Evolutionary conservation across 495 filamentous ascomycete species (phyloP).

Genomic region (Immersiella caudata): DNA sequence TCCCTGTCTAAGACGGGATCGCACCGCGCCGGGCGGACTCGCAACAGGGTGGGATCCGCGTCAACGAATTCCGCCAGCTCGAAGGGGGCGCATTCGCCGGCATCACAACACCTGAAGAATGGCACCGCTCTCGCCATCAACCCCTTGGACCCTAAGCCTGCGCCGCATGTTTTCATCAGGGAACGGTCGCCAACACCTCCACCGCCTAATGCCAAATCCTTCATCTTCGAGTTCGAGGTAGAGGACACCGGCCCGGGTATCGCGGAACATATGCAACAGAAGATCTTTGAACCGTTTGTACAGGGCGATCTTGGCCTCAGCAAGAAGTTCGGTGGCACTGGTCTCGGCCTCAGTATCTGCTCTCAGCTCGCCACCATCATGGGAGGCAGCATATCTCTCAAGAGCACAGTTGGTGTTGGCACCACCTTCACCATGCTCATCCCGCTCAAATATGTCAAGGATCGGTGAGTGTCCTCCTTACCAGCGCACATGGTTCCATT

Average conservation of each 20-base stretch:
- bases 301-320: constrained; percentile 87
- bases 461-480: constrained; percentile 50
- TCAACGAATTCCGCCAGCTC: constrained; percentile 53
- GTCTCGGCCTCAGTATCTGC: constrained; percentile 88
- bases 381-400: constrained; percentile 73
- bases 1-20: constrained; percentile 53
- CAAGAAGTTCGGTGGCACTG: constrained; percentile 89
- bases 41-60: constrained; percentile 51
- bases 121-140: constrained; percentile 62
- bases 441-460: constrained; percentile 75
- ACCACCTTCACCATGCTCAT: constrained; percentile 83
- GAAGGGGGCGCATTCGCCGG: constrained; percentile 34
- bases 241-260: constrained; percentile 93
- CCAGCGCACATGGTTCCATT: not conserved
- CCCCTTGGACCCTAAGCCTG: constrained; percentile 55
- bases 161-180: constrained; percentile 49
- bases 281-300: constrained; percentile 92
- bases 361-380: constrained; percentile 82
- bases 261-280: constrained; percentile 69
- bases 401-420: constrained; percentile 73
- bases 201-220: constrained; percentile 58
- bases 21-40: constrained; percentile 40
- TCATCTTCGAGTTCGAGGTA: constrained; percentile 83
- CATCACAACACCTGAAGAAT: constrained; percentile 33
- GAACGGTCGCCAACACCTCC: constrained; percentile 66